A percentile compares a stretch with the other conserved stretches of the same genome.
Evolutionary conservation across 257 asterid species (phyloP).

Genomic region (Scutellaria barbata): DNA sequence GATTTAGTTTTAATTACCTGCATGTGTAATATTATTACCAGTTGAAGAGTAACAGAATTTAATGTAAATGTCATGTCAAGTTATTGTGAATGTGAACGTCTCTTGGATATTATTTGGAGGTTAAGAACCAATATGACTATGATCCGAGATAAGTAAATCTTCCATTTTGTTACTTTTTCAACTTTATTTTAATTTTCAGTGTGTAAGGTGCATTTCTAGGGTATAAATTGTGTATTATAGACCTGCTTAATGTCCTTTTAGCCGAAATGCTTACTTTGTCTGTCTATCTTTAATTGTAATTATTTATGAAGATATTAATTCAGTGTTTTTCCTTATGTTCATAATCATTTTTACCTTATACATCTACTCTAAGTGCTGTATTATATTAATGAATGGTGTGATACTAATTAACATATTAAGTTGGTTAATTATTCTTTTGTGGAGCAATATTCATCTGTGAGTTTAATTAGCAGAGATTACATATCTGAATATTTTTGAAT

Average conservation of each 20-base stretch:
- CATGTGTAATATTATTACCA: too few relatives aligned
- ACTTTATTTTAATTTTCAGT: neutral
- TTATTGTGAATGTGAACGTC: constrained; percentile 16
- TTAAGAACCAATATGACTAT: constrained; percentile 27
- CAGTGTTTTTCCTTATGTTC: neutral
- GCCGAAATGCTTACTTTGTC: too few relatives aligned
- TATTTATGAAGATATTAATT: too few relatives aligned
- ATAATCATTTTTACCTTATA: neutral
- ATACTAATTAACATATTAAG: neutral
- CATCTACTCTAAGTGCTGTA: neutral
- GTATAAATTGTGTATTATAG: neutral
- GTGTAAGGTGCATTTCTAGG: constrained; percentile 16
- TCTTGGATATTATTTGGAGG: constrained; percentile 30
- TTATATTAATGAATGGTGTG: neutral
- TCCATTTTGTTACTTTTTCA: neutral
- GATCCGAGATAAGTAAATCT: neutral
- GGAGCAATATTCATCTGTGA: neutral
- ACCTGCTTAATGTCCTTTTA: neutral
- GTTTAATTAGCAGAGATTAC: neutral
- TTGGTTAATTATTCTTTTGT: neutral
- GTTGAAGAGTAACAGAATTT: too few relatives aligned
- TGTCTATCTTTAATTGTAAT: too few relatives aligned
- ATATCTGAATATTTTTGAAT: neutral
- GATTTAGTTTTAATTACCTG: neutral
- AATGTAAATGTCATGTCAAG: constrained; percentile 37